phyloP scores from a whole-genome alignment of 2,329 filamentous ascomycete species.

The Ascosphaera aggregata region DNA sequence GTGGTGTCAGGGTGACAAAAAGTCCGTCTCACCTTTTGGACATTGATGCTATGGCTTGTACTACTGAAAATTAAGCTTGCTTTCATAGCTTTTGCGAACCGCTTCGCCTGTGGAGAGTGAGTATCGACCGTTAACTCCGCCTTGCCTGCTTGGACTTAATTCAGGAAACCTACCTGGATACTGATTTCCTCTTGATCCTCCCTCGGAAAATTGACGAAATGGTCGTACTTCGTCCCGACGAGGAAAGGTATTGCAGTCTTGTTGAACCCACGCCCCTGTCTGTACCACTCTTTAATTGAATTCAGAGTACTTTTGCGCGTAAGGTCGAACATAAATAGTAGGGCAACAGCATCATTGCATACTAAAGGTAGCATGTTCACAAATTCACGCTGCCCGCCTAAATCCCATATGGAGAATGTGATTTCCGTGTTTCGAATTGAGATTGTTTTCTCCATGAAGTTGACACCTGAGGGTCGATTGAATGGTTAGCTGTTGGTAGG shows the following conservation, averaged over 20 bases:
- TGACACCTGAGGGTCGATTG: too few species aligned
- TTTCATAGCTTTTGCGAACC: slow-evolving; percentile 96
- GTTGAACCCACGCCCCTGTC: slow-evolving; percentile 93
- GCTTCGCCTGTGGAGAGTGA: slow-evolving; percentile 62
- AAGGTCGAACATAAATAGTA: slow-evolving; percentile 98
- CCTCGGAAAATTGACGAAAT: slow-evolving; percentile 94
- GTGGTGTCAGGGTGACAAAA: too few species aligned
- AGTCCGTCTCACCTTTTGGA: slow-evolving; percentile 56
- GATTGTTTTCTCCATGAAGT: slow-evolving; percentile 99
- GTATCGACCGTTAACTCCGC: too few species aligned
- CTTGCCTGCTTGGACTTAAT: not conserved
- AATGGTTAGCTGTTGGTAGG: too few species aligned
- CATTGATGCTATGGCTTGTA: slow-evolving; percentile 97
- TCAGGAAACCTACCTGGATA: slow-evolving; percentile 44
- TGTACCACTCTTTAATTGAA: slow-evolving; percentile 99
- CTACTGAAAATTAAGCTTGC: slow-evolving; percentile 95
- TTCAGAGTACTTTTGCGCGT: slow-evolving; percentile 96
- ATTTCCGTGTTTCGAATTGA: slow-evolving; percentile 98
- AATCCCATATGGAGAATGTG: slow-evolving; percentile 97
- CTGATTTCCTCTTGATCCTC: slow-evolving; percentile 98
- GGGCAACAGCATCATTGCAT: slow-evolving; percentile 95
- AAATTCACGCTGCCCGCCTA: slow-evolving; percentile 93
- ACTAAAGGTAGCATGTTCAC: slow-evolving; percentile 99
- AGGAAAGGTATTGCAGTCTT: slow-evolving; percentile 98
- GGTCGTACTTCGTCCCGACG: slow-evolving; percentile 95